A percentile compares a stretch with the other conserved stretches of the same genome.
These are phyloP conservation scores for Fusarium citri DNA, from an alignment of 2,329 filamentous ascomycete genomes.

Conservation along the genomic window DNA sequence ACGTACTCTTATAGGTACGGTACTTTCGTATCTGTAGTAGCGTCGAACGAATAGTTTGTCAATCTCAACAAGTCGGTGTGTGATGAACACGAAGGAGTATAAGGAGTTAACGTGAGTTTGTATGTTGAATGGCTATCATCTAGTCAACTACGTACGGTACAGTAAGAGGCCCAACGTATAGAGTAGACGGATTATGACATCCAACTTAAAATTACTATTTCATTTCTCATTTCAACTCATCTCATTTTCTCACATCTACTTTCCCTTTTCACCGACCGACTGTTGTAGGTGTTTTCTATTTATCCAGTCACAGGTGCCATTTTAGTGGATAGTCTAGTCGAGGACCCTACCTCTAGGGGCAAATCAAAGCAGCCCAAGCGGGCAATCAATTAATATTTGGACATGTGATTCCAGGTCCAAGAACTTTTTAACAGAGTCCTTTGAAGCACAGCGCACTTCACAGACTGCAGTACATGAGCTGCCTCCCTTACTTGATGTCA, in stretches of 20 bases:
- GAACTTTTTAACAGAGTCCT: background rate
- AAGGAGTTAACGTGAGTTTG: background rate
- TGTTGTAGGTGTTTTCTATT: slow-evolving; percentile 16
- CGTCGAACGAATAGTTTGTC: background rate
- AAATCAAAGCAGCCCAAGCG: background rate
- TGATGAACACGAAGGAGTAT: background rate
- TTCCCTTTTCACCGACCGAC: slow-evolving; percentile 9
- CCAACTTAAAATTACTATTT: slow-evolving; percentile 29
- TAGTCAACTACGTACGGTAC: background rate
- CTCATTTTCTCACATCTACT: background rate
- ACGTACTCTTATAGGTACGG: background rate
- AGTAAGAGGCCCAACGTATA: background rate
- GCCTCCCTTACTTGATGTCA: background rate
- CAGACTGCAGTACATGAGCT: background rate
- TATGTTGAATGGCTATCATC: background rate
- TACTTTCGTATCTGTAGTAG: slow-evolving; percentile 4
- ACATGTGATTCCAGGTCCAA: slow-evolving; percentile 29
- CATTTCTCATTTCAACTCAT: slow-evolving; percentile 12
- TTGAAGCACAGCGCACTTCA: background rate
- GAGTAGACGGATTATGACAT: slow-evolving; percentile 23
- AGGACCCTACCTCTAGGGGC: background rate
- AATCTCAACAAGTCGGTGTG: slow-evolving; percentile 34
- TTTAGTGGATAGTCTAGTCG: slow-evolving; percentile 17
- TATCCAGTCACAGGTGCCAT: slow-evolving; percentile 4
- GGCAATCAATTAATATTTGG: background rate